phyloP scores from a whole-genome alignment of 2,329 filamentous ascomycete genomes.

The Trichoderma pleuroti region DNA sequence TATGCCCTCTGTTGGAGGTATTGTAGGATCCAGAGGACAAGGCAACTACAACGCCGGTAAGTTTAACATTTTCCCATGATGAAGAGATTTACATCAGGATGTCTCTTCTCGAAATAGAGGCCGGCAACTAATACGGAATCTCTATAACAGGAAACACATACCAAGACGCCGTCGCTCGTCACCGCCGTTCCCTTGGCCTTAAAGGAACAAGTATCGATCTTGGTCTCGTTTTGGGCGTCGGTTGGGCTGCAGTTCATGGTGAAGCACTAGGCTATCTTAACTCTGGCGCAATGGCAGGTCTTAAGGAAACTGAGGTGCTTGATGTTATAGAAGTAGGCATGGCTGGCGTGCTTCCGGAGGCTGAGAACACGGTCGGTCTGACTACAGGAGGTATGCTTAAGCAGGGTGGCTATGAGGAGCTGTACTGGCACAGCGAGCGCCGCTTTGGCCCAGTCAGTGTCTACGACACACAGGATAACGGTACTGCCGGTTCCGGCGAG shows the following conservation, averaged over 20 bases:
- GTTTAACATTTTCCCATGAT: accelerated
- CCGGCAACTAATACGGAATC: neutral
- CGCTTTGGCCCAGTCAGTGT: neutral
- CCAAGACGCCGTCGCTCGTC: neutral
- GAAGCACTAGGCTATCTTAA: neutral
- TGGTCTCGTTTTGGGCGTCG: neutral
- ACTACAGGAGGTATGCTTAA: neutral
- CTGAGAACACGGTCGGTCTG: neutral
- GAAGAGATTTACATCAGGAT: neutral
- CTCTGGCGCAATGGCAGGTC: neutral
- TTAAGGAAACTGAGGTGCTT: neutral
- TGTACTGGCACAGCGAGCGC: neutral
- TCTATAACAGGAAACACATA: neutral
- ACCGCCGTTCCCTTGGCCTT: neutral
- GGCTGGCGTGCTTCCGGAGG: neutral
- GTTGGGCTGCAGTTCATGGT: neutral
- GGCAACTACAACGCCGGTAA: neutral
- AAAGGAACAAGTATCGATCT: neutral
- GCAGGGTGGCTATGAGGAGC: neutral
- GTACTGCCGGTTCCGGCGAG: neutral
- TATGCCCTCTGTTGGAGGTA: neutral
- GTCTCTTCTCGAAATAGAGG: neutral
- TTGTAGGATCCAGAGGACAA: neutral
- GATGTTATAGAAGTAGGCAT: neutral
- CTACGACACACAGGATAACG: neutral